phyloP scores from a whole-genome alignment of 257 asterid species.

The Dorcoceras hygrometricum region DNA sequence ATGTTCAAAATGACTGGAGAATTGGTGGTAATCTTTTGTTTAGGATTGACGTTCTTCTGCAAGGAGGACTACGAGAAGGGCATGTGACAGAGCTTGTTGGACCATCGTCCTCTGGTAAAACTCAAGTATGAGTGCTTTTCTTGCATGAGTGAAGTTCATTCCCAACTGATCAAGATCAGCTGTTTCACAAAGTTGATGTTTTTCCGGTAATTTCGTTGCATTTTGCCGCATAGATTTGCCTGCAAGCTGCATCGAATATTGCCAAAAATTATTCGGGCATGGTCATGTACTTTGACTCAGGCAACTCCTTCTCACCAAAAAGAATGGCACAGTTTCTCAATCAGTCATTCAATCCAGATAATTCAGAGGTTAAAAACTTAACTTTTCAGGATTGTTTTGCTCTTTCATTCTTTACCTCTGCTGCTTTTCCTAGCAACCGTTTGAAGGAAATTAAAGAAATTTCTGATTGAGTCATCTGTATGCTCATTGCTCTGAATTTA shows the following conservation, averaged over 20 bases:
- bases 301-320: slow-evolving; percentile 81
- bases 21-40: slow-evolving; percentile 20
- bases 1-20: slow-evolving; percentile 13
- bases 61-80: slow-evolving; percentile 68
- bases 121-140: slow-evolving; percentile 54
- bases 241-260: slow-evolving; percentile 59
- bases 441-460: slow-evolving; percentile 4
- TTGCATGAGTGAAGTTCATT: slow-evolving; percentile 6
- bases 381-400: slow-evolving; percentile 14
- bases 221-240: slow-evolving; percentile 55
- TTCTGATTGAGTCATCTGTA: slow-evolving; percentile 12
- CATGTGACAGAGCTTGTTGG: slow-evolving; percentile 84
- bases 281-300: slow-evolving; percentile 72
- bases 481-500: slow-evolving; percentile 10
- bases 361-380: slow-evolving; percentile 38
- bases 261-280: slow-evolving; percentile 48
- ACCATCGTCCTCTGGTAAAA: slow-evolving; percentile 86
- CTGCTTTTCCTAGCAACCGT: slow-evolving; percentile 11
- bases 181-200: slow-evolving; percentile 6
- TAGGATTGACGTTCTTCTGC: slow-evolving; percentile 74
- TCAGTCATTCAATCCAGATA: slow-evolving; percentile 36
- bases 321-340: slow-evolving; percentile 59
- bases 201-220: slow-evolving; percentile 15
- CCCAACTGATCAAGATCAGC: slow-evolving; percentile 6
- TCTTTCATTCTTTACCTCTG: slow-evolving; percentile 9